Percentiles rank a stretch among this genome's conserved stretches.
Conservation (phyloP, 345 rosid species). For the Aegle marmelos region DNA sequence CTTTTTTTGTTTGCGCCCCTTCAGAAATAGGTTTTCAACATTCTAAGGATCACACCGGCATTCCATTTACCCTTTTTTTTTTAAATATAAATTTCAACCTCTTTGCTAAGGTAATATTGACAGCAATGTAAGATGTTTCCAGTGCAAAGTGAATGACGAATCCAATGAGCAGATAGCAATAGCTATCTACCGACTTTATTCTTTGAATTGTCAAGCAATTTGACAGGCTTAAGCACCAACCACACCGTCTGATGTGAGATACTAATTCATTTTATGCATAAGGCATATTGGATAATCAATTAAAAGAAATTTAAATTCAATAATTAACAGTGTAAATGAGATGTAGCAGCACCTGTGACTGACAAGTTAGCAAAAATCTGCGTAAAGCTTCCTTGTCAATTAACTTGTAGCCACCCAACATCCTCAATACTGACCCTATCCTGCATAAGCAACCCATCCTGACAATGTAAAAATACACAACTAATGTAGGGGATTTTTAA, state of each 20-base stretch:
- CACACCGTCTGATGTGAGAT: background rate
- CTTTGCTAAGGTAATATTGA: background rate
- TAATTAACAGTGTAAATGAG: background rate
- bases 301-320: background rate
- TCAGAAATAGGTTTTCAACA: background rate
- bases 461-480: slow-evolving; percentile 9
- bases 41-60: background rate
- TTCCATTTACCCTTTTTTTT: background rate
- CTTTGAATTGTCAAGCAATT: background rate
- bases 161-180: background rate
- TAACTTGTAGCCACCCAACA: slow-evolving; percentile 57
- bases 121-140: background rate
- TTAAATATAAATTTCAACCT: background rate
- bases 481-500: slow-evolving; percentile 1
- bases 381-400: slow-evolving; percentile 55
- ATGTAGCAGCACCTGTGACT: slow-evolving; percentile 60
- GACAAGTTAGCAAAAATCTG: slow-evolving; percentile 68
- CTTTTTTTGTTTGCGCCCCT: background rate
- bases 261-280: background rate
- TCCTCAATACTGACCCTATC: slow-evolving; percentile 77
- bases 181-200: background rate
- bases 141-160: background rate
- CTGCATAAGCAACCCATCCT: slow-evolving; percentile 33
- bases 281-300: slow-evolving; percentile 2
- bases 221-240: background rate